These are phyloP conservation scores for Schizopora paradoxa DNA, from an alignment of 1,284 basidiomycete species.

Conservation along the genomic window DNA sequence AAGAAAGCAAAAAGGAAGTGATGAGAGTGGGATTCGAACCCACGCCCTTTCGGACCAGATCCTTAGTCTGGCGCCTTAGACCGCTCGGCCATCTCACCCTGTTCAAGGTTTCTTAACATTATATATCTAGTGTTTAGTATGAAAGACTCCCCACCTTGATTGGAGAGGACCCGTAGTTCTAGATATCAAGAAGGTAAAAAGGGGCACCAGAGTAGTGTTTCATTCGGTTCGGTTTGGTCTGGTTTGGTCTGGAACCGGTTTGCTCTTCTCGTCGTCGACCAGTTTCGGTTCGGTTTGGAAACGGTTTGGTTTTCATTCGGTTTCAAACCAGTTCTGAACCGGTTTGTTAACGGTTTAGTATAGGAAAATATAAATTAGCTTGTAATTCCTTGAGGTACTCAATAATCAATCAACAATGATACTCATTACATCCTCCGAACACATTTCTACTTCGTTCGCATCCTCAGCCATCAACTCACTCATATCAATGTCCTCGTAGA, in stretches of 20 bases:
- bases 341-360: conserved; percentile 8
- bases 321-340: conserved; percentile 7
- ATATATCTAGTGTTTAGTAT: no score
- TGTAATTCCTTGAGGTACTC: background rate
- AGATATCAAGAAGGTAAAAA: background rate
- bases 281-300: background rate
- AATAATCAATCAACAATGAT: background rate
- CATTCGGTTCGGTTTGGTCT: background rate
- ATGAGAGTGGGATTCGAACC: conserved; percentile 44
- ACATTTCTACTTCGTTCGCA: no score
- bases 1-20: no score
- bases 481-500: background rate
- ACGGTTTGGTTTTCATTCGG: conserved; percentile 5
- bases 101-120: no score
- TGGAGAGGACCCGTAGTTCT: no score
- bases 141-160: no score
- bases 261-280: background rate
- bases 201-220: background rate
- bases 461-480: no score
- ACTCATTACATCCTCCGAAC: no score
- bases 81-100: conserved; percentile 73
- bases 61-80: conserved; percentile 76
- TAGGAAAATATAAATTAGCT: no score
- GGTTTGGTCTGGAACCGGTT: background rate
- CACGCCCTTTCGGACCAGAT: conserved; percentile 41